Percentiles rank a stretch among this genome's conserved stretches.
These are phyloP conservation scores for Elymus sibiricus DNA, from an alignment of 176 grass and related monocot genomes.

Conservation along the genomic window DNA sequence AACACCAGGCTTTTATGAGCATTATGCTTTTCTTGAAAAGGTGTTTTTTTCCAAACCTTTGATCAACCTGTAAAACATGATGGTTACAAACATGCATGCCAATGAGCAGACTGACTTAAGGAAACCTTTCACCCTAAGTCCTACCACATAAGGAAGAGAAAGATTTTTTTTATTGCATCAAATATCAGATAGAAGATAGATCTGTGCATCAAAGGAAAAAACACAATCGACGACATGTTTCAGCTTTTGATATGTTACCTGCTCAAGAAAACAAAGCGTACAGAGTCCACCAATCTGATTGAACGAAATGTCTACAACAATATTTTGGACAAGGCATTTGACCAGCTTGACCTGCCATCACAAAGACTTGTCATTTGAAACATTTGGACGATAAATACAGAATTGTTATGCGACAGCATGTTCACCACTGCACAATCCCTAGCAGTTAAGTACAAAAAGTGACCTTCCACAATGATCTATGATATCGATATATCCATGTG, in stretches of 20 bases:
- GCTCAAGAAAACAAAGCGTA: constrained; percentile 92
- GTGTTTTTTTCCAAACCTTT: constrained; percentile 61
- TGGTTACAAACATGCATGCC: constrained; percentile 10
- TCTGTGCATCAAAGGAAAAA: constrained; percentile 12
- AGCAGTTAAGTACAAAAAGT: neutral
- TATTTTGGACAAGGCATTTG: constrained; percentile 91
- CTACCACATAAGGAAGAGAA: neutral
- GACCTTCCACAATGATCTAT: neutral
- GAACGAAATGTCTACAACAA: constrained; percentile 88
- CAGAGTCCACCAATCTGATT: constrained; percentile 90
- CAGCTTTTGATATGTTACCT: constrained; percentile 46
- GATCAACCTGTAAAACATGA: constrained; percentile 64
- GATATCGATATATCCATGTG: neutral
- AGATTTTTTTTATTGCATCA: neutral
- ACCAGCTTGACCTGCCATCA: constrained; percentile 80
- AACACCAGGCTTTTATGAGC: constrained; percentile 94
- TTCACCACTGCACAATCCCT: neutral
- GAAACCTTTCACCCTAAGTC: neutral
- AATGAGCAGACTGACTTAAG: constrained; percentile 1
- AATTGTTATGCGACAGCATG: neutral
- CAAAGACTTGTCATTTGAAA: constrained; percentile 20
- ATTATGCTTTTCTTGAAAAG: constrained; percentile 91
- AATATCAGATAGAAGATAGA: constrained; percentile 8
- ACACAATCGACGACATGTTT: neutral
- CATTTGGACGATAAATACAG: neutral